Evolutionary conservation across 768 basidiomycete species (phyloP), one percentile per base, ranked within the genome.

Genomic region (Polyporus arcularius): DNA sequence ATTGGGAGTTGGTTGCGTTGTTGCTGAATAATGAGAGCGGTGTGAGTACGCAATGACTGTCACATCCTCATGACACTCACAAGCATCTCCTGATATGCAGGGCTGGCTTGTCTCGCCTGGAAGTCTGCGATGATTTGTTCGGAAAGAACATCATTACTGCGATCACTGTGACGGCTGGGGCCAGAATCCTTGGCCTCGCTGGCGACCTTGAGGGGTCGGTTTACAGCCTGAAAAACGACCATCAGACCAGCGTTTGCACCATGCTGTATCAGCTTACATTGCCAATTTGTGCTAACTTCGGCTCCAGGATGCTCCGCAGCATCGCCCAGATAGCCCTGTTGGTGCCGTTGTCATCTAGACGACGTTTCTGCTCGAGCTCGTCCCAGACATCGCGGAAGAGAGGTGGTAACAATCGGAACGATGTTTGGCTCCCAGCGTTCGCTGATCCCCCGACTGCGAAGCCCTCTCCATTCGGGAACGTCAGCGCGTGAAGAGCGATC

Each of bases 371-470:
- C 67, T 95, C 94, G 15, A 98, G 75, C 71, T 96, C 92, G 56
- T 92, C 89, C 96, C 96, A 99, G 16, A 99, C 77, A 72, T 94
- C 90, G 62, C 94, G 83, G 73, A 89, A 96, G 16, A 84, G 81
- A 2, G 88, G 79, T 9, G 96, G 94, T n/a, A 98, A 78, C 9
- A 86, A 72, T 65, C 92, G 80, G 73, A 92, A 91, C 65, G 88
- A 91, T 0, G 90, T 87, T 48, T 78, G 78, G 46, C 73, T 81
- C 31, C 80, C 77, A 48, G 80, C 74, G 41, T 78, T 77, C 11
- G 74, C 72, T 35, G 80, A 74, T 4, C 71, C 72, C n/a, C 81
- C 80, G 3, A 80, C 72, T 10, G 84, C 80, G 72, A 93, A 93
- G 8, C 89, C 89, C 53, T 83, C 82, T 0, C 80, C 80, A 2